Base-by-base conservation (phyloP, 305 asterid species). In the Nicotiana rustica region DNA sequence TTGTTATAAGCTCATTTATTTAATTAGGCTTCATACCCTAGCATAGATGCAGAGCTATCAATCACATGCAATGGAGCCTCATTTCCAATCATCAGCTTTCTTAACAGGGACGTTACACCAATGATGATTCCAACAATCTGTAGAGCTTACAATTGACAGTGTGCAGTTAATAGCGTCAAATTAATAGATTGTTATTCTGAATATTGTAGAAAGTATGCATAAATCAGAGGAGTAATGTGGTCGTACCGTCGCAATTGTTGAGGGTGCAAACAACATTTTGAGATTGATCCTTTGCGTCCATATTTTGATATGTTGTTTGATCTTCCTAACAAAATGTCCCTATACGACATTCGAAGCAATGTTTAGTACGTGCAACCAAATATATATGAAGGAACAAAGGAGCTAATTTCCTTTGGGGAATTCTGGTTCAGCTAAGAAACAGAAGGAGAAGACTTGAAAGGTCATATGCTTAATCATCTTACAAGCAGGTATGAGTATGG, bases 241-340 rank as follows among this genome's bases (percentile, higher is more conserved):
- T 59, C 79, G 57, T 75, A 86, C 89, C 60, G 87, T 86, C 29
- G 89, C 89, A 59, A 86, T 82, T 65, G 89, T 86, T 36, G 87
- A 66, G 10, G 89, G 89, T n/a, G 89, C 85, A 85, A 86, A 82
- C 19, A 86, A 25, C 84, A 84, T 75, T 77, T 82, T 83, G 21
- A 86, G 79, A 78, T 84, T 86, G 67, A 80, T 44, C 81, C 6
- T 84, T 8, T 61, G 67, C 0, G 64, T 75, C 70, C 60, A 84
- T 14, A 10, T 35, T 36, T 82, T 84, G 62, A 82, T 12, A 19
- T 55, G 81, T 55, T 78, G 80, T 62, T 70, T 84, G 41, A 79
- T 64, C 67, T 59, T 86, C 80, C 9, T 56, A 25, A 9, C 64
- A 29, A 21, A 1, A 18, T 67, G 57, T 19, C 31, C 78, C 88